phyloP scores from a whole-genome alignment of 768 basidiomycete genomes.

The Xerocomus brunneocitrinus region DNA sequence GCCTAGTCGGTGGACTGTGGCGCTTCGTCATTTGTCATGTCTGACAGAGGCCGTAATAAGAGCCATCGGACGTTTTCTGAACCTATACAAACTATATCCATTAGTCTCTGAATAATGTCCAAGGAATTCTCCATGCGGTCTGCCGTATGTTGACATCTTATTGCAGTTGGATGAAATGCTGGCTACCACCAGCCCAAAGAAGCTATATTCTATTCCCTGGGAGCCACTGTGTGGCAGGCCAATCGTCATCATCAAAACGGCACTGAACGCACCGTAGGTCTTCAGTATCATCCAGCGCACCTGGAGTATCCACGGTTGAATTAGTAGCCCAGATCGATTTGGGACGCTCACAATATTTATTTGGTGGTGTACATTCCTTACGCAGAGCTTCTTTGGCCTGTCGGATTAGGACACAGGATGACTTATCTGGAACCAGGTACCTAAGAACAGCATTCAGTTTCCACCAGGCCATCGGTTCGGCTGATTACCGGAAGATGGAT shows the following conservation, averaged over 20 bases:
- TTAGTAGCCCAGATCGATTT: not conserved
- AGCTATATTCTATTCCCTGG: not conserved
- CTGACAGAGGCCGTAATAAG: not conserved
- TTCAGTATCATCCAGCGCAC: not conserved
- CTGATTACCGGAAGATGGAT: constrained; percentile 1
- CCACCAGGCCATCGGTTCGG: not conserved
- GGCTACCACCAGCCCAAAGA: not conserved
- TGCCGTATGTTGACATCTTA: not conserved
- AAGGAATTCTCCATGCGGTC: not conserved
- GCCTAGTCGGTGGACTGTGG: not conserved
- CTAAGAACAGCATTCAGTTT: not conserved
- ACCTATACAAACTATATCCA: not conserved
- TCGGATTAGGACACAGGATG: not conserved
- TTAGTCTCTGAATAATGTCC: not conserved
- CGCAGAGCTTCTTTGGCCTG: not conserved
- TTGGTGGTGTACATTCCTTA: not conserved
- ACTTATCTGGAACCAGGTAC: not conserved
- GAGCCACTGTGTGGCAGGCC: not conserved
- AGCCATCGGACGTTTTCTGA: not conserved
- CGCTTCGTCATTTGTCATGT: not conserved
- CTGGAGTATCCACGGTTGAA: not conserved
- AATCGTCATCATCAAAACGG: not conserved
- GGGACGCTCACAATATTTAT: too few species aligned
- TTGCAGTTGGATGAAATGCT: not conserved
- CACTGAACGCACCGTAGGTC: not conserved